Evolutionary conservation across 2,329 filamentous ascomycete species (phyloP).

Genomic region (Aotearoamyces nothofagi): DNA sequence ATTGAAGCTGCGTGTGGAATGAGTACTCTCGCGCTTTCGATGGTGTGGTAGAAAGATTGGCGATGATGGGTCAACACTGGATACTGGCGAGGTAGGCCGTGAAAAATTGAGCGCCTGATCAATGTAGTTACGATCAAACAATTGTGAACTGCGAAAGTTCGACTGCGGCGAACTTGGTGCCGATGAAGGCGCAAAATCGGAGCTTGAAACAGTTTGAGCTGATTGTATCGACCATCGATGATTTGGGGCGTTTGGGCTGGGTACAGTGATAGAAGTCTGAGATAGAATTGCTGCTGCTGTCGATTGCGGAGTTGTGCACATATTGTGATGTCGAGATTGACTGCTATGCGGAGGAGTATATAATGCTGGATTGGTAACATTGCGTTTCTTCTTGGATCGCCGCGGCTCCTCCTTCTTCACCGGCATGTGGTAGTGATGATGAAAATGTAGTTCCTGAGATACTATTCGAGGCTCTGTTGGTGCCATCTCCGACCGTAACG

Average conservation of each 20-base stretch:
- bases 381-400: slow-evolving; percentile 59
- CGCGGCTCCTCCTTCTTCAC: slow-evolving; percentile 40
- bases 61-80: slow-evolving; percentile 54
- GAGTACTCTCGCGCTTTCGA: slow-evolving; percentile 39
- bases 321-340: slow-evolving; percentile 24
- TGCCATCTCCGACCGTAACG: slow-evolving; percentile 58
- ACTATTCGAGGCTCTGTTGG: slow-evolving; percentile 24
- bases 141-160: slow-evolving; percentile 50
- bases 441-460: slow-evolving; percentile 74
- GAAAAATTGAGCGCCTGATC: slow-evolving; percentile 47
- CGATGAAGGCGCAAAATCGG: slow-evolving; percentile 55
- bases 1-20: slow-evolving; percentile 32
- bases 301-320: slow-evolving; percentile 23
- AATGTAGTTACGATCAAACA: slow-evolving; percentile 62
- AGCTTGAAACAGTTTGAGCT: slow-evolving; percentile 23
- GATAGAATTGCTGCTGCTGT: slow-evolving; percentile 26
- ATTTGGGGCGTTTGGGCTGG: slow-evolving; percentile 25
- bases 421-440: slow-evolving; percentile 79
- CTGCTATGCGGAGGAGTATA: slow-evolving; percentile 36
- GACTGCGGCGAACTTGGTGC: slow-evolving; percentile 71
- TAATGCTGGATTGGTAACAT: slow-evolving; percentile 42
- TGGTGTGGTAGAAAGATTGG: slow-evolving; percentile 42
- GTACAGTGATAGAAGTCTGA: slow-evolving; percentile 34
- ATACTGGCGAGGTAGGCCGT: slow-evolving; percentile 69
- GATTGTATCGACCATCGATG: slow-evolving; percentile 53